Conservation (phyloP, 345 rosid genomes). For the Eucalyptus cladocalyx region DNA sequence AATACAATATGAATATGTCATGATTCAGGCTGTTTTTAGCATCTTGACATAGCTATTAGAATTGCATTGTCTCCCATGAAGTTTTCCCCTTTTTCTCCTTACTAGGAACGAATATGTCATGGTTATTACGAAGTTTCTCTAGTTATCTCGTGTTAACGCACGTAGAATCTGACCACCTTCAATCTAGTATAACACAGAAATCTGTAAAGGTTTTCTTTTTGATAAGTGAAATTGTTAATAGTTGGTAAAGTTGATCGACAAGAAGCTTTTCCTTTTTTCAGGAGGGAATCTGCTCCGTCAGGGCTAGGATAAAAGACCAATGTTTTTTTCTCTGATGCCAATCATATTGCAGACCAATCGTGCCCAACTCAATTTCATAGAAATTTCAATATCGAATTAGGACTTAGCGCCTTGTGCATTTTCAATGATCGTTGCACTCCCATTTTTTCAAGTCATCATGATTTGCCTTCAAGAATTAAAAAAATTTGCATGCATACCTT, state of each 20-base stretch:
- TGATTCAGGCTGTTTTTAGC: background rate
- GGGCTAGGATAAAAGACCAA: background rate
- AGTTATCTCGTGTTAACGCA: too few relatives aligned
- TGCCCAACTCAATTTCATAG: background rate
- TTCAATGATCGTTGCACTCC: too few relatives aligned
- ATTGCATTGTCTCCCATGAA: too few relatives aligned
- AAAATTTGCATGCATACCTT: background rate
- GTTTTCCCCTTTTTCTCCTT: too few relatives aligned
- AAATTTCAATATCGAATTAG: background rate
- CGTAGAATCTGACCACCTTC: background rate
- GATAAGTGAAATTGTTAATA: background rate
- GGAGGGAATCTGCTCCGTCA: background rate
- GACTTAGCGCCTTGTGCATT: background rate
- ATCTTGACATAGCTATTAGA: too few relatives aligned
- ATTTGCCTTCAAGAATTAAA: background rate
- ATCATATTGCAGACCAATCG: background rate
- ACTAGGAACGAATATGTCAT: too few relatives aligned
- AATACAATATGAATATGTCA: background rate
- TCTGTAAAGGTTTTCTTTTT: background rate
- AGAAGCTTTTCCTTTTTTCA: background rate
- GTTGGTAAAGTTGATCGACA: background rate
- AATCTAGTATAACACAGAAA: background rate
- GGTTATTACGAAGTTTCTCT: too few relatives aligned
- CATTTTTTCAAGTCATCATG: too few relatives aligned
- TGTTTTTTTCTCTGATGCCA: background rate